Conservation (phyloP, 116 monocot species). For the Cymodocea nodosa region DNA sequence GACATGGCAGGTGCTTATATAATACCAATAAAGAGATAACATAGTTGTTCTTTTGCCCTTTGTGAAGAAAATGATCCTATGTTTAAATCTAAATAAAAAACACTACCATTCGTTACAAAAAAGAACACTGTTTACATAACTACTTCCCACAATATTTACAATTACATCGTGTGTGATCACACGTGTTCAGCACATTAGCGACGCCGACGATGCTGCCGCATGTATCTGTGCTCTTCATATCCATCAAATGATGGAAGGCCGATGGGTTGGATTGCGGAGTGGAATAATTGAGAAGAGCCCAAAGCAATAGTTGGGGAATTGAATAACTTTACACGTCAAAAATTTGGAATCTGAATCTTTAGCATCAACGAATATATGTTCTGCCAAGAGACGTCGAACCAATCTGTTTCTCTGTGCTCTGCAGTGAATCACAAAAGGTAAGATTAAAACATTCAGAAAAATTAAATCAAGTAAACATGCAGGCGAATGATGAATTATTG, state of each 20-base stretch:
- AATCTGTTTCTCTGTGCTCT: slow-evolving; percentile 50
- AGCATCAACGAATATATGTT: slow-evolving; percentile 55
- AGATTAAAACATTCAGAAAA: not conserved
- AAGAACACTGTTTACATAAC: no score
- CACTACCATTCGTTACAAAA: no score
- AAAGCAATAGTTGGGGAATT: not conserved
- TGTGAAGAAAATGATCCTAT: no score
- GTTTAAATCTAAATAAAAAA: no score
- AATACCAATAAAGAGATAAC: no score
- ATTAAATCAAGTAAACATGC: no score
- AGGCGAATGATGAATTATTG: no score
- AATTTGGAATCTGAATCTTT: not conserved
- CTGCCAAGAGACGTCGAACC: slow-evolving; percentile 69
- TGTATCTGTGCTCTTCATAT: not conserved
- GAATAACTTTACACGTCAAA: slow-evolving; percentile 2
- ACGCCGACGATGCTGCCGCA: not conserved
- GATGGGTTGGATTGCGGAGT: no score
- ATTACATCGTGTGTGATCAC: not conserved
- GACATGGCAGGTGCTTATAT: no score
- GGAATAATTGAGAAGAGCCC: not conserved
- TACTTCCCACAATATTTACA: not conserved
- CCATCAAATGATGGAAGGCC: no score
- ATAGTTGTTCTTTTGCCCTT: no score
- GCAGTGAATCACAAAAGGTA: not conserved
- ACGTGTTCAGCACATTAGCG: no score